These are phyloP conservation scores for Didymella lethalis DNA, from an alignment of 2,329 filamentous ascomycete genomes.

Conservation along the genomic window DNA sequence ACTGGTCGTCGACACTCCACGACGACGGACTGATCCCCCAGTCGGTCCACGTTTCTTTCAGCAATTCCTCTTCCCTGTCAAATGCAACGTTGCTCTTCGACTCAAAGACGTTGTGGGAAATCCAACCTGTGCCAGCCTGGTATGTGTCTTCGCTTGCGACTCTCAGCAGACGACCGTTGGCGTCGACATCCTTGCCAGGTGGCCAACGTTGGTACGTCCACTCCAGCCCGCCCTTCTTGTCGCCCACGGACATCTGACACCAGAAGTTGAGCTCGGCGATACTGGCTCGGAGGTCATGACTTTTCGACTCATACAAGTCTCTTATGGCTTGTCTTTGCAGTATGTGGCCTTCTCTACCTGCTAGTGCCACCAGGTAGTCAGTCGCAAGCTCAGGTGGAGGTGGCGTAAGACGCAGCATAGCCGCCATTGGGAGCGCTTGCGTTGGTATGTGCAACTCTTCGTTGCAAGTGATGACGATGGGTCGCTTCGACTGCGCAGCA, in stretches of 20 bases:
- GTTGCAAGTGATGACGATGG: conserved; percentile 95
- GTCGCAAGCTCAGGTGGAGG: conserved; percentile 73
- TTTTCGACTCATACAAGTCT: conserved; percentile 73
- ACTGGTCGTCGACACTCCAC: conserved; percentile 55
- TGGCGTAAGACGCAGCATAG: conserved; percentile 77
- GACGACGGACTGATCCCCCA: conserved; percentile 72
- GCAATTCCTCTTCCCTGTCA: conserved; percentile 67
- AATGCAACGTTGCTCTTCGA: conserved; percentile 49
- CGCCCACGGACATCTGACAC: conserved; percentile 95
- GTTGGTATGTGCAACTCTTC: conserved; percentile 84
- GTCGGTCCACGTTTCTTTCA: conserved; percentile 70
- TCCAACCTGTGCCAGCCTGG: conserved; percentile 76
- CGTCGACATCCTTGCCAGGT: conserved; percentile 72
- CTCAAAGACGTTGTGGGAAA: conserved; percentile 67
- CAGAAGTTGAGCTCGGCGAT: conserved; percentile 90
- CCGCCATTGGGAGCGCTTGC: conserved; percentile 78
- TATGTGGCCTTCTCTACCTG: conserved; percentile 88
- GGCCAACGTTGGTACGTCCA: conserved; percentile 88
- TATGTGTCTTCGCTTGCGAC: conserved; percentile 86
- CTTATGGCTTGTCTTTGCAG: conserved; percentile 72
- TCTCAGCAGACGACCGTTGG: conserved; percentile 71
- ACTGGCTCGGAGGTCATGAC: conserved; percentile 78
- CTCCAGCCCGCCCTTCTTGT: conserved; percentile 83
- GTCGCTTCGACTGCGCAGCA: conserved; percentile 84
- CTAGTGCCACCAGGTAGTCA: conserved; percentile 82